Evolutionary conservation across 495 filamentous ascomycete species (phyloP).

Genomic region (Hyphodiscus hymeniophilus): DNA sequence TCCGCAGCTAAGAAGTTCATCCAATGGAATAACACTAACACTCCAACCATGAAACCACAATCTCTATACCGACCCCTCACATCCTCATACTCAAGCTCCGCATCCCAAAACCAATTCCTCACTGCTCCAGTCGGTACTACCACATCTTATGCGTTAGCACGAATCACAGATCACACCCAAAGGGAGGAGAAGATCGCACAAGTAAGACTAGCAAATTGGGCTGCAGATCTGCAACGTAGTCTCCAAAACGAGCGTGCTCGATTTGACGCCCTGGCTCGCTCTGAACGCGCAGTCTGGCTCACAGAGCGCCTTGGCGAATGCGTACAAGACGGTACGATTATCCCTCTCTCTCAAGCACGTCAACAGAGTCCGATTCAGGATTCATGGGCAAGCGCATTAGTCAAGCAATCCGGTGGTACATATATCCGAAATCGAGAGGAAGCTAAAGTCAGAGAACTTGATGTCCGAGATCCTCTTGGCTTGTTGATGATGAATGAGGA

Average conservation of each 20-base stretch:
- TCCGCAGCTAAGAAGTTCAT: constrained; percentile 79
- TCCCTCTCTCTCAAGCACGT: constrained; percentile 29
- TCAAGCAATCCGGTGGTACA: constrained; percentile 13
- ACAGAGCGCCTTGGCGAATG: constrained; percentile 68
- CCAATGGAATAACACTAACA: constrained; percentile 43
- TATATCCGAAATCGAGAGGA: constrained; percentile 7
- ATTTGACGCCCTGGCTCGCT: constrained; percentile 60
- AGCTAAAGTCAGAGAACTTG: constrained; percentile 22
- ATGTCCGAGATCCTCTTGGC: constrained; percentile 67
- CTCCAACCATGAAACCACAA: constrained; percentile 18
- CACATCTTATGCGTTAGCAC: constrained; percentile 59
- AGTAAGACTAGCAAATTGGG: constrained; percentile 82
- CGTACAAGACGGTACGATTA: constrained; percentile 61
- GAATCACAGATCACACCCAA: constrained; percentile 62
- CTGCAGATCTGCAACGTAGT: constrained; percentile 76
- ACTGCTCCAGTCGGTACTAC: constrained; percentile 29
- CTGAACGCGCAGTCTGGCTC: constrained; percentile 74
- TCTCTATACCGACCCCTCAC: constrained; percentile 21
- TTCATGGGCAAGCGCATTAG: neutral
- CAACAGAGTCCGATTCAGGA: constrained; percentile 1
- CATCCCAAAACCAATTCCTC: constrained; percentile 7
- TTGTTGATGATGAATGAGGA: constrained; percentile 63
- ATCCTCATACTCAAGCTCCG: neutral
- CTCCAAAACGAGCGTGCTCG: constrained; percentile 71
- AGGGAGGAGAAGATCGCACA: constrained; percentile 69